Conservation (phyloP, 2,329 filamentous ascomycete species). For the Phialophora tarda region DNA sequence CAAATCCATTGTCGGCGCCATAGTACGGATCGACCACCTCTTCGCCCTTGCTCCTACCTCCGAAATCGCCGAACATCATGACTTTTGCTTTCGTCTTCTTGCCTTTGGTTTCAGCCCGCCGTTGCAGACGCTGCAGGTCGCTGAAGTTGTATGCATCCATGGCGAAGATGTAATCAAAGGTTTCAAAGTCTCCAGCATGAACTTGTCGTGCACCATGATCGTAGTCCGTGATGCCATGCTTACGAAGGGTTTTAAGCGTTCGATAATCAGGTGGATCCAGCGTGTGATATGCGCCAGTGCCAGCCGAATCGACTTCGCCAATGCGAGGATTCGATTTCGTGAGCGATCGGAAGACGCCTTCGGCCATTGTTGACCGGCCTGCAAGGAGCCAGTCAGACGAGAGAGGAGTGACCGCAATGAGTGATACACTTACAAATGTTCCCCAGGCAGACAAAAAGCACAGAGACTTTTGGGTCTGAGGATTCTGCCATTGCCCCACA, state of each 20-base stretch:
- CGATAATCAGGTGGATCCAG: constrained; percentile 78
- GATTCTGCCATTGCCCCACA: constrained; percentile 26
- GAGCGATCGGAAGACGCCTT: constrained; percentile 84
- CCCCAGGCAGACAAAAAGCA: constrained; percentile 94
- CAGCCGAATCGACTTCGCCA: constrained; percentile 79
- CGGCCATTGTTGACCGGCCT: constrained; percentile 87
- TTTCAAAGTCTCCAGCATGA: constrained; percentile 72
- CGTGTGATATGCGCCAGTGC: constrained; percentile 85
- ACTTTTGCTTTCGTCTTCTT: constrained; percentile 58
- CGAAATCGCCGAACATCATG: constrained; percentile 85
- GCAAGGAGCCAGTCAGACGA: constrained; percentile 19
- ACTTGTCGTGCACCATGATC: constrained; percentile 78
- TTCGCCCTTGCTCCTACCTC: constrained; percentile 64
- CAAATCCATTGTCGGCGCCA: constrained; percentile 80
- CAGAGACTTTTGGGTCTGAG: constrained; percentile 58
- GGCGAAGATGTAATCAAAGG: constrained; percentile 91
- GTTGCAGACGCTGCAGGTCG: constrained; percentile 57
- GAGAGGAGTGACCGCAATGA: constrained; percentile 4
- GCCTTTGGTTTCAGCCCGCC: constrained; percentile 46
- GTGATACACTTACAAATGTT: constrained; percentile 74
- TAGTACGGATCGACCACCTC: constrained; percentile 91
- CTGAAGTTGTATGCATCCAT: constrained; percentile 88
- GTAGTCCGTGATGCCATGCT: constrained; percentile 78
- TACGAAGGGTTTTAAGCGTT: constrained; percentile 77
- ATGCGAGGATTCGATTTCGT: constrained; percentile 60